phyloP scores from a whole-genome alignment of 345 rosid genomes.

The Acer negundo region DNA sequence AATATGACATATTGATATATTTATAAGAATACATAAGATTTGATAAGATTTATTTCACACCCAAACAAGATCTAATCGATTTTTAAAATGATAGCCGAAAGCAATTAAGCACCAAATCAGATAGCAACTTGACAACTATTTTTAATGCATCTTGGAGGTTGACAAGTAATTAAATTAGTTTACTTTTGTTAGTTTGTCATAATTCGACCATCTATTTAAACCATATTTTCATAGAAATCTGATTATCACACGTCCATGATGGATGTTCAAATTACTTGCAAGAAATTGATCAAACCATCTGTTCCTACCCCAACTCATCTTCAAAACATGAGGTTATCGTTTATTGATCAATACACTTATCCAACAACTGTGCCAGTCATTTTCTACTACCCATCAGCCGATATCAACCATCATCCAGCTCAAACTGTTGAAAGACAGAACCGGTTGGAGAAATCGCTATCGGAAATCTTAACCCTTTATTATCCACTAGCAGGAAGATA shows the following conservation, averaged over 20 bases:
- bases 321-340: not conserved
- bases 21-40: no score
- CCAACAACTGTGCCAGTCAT: not conserved
- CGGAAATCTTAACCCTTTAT: not conserved
- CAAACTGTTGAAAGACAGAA: not conserved
- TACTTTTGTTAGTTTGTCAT: no score
- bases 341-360: not conserved
- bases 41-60: no score
- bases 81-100: no score
- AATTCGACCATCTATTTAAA: not conserved
- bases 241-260: not conserved
- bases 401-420: not conserved
- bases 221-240: not conserved
- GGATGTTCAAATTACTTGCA: not conserved
- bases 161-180: no score
- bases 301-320: not conserved
- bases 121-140: not conserved
- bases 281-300: slow-evolving; percentile 3
- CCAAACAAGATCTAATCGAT: no score
- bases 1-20: no score
- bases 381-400: not conserved
- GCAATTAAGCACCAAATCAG: no score
- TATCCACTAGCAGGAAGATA: not conserved
- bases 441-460: not conserved
- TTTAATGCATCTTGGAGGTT: no score